Conservation (phyloP, 345 rosid genomes). For the Rubroshorea leprosula region DNA sequence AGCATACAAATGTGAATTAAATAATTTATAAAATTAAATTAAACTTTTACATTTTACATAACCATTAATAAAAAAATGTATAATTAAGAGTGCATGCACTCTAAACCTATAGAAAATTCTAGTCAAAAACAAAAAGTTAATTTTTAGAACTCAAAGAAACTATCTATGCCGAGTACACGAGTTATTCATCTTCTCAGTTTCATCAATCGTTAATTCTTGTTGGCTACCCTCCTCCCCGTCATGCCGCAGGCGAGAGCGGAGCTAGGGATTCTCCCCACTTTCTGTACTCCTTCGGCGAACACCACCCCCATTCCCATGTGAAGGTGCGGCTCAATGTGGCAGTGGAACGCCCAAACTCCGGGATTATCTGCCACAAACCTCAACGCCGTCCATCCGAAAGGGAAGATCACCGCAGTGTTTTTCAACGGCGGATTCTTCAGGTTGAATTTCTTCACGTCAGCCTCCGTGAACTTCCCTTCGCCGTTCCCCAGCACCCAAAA, state of each 20-base stretch:
- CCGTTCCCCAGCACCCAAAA: conserved; percentile 87
- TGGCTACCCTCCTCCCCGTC: conserved; percentile 18
- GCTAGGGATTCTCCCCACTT: conserved; percentile 38
- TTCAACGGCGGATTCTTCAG: conserved; percentile 61
- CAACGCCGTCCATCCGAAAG: conserved; percentile 85
- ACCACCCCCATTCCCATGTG: conserved; percentile 95
- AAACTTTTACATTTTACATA: too few relatives aligned
- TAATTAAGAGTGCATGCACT: too few relatives aligned
- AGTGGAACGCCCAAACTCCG: conserved; percentile 90
- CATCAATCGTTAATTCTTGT: too few relatives aligned
- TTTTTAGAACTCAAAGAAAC: too few relatives aligned
- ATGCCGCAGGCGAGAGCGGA: conserved; percentile 52
- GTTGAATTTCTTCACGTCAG: conserved; percentile 39
- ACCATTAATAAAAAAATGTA: too few relatives aligned
- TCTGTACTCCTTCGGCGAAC: conserved; percentile 53
- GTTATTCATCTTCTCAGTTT: not conserved
- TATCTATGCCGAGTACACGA: too few relatives aligned
- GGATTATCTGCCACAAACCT: conserved; percentile 77
- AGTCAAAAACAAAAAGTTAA: too few relatives aligned
- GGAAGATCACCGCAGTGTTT: conserved; percentile 62
- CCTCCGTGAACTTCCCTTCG: conserved; percentile 40
- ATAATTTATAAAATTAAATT: too few relatives aligned
- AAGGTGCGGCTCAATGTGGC: conserved; percentile 89
- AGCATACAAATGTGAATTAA: too few relatives aligned
- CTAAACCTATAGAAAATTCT: too few relatives aligned